Evolutionary conservation across 2,329 filamentous ascomycete genomes (phyloP).

Genomic region (Dactylellina cionopaga): DNA sequence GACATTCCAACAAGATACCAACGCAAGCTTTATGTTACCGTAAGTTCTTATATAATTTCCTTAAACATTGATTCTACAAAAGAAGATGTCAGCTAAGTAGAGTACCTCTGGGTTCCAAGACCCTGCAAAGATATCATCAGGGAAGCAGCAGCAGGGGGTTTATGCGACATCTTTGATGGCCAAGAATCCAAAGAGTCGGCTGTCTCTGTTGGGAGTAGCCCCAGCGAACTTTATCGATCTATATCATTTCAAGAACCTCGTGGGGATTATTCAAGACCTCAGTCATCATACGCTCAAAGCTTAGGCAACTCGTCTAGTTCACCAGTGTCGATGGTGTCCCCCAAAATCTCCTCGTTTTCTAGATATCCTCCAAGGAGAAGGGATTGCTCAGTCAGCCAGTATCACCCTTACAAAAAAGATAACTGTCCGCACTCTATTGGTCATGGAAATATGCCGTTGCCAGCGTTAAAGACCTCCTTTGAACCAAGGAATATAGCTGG

Average conservation of each 20-base stretch:
- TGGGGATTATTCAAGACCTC: conserved; percentile 44
- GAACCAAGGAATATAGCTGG: conserved; percentile 19
- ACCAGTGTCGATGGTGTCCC: conserved; percentile 37
- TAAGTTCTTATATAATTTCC: conserved; percentile 16
- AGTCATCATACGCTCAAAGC: conserved; percentile 44
- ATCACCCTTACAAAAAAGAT: conserved; percentile 51
- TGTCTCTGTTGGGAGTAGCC: conserved; percentile 25
- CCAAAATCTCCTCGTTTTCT: conserved; percentile 39
- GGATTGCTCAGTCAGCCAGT: conserved; percentile 32
- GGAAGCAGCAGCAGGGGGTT: conserved; percentile 31
- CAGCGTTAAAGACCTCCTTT: conserved; percentile 40
- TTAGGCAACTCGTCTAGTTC: conserved; percentile 48
- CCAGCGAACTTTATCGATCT: conserved; percentile 20
- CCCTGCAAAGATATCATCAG: conserved; percentile 51
- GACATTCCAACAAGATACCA: conserved; percentile 31
- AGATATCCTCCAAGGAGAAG: conserved; percentile 32
- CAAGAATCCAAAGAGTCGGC: conserved; percentile 34
- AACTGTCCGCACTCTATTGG: conserved; percentile 15
- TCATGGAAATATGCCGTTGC: conserved; percentile 23
- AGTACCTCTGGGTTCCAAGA: not conserved
- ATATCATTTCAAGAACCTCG: conserved; percentile 26
- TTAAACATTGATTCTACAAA: not conserved
- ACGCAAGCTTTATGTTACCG: conserved; percentile 44
- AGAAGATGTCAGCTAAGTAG: not conserved
- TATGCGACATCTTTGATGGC: conserved; percentile 43